These are phyloP conservation scores for Hymenoscyphus linearis DNA, from an alignment of 2,329 filamentous ascomycete genomes.

Conservation along the genomic window DNA sequence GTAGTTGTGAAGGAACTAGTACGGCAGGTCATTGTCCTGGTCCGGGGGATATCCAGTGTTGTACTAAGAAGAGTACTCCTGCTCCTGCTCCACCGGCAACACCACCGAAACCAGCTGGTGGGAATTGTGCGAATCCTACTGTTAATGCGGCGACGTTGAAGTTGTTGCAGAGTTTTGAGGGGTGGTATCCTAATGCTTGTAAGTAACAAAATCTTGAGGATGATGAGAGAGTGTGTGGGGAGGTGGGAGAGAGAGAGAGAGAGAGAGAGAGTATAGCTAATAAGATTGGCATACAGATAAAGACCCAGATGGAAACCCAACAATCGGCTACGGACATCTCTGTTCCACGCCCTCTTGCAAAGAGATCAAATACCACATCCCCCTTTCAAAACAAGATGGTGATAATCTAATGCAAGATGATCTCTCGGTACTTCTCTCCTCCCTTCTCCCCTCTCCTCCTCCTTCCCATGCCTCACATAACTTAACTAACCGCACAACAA, in stretches of 20 bases:
- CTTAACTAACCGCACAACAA: no score
- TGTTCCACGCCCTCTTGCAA: slow-evolving; percentile 38
- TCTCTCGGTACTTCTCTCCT: slow-evolving; percentile 29
- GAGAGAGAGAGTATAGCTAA: neutral
- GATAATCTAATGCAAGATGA: slow-evolving; percentile 38
- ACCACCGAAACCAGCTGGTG: neutral
- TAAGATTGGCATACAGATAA: neutral
- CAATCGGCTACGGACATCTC: slow-evolving; percentile 47
- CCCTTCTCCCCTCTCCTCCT: neutral
- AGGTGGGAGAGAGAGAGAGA: no score
- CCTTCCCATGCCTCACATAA: neutral
- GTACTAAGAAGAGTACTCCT: slow-evolving; percentile 1
- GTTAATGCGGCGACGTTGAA: slow-evolving; percentile 4
- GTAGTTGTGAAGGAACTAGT: neutral
- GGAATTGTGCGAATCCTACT: neutral
- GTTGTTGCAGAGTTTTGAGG: slow-evolving; percentile 6
- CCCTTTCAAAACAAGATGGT: slow-evolving; percentile 38
- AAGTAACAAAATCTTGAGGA: neutral
- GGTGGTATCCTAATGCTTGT: slow-evolving; percentile 7
- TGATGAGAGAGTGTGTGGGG: no score
- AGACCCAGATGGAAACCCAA: slow-evolving; percentile 43
- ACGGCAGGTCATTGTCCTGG: slow-evolving; percentile 17
- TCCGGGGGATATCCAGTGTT: slow-evolving; percentile 19
- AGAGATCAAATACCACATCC: slow-evolving; percentile 43
- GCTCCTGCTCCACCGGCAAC: neutral